Conservation (phyloP, 1,284 basidiomycete genomes). For the Ganoderma multipileum region DNA sequence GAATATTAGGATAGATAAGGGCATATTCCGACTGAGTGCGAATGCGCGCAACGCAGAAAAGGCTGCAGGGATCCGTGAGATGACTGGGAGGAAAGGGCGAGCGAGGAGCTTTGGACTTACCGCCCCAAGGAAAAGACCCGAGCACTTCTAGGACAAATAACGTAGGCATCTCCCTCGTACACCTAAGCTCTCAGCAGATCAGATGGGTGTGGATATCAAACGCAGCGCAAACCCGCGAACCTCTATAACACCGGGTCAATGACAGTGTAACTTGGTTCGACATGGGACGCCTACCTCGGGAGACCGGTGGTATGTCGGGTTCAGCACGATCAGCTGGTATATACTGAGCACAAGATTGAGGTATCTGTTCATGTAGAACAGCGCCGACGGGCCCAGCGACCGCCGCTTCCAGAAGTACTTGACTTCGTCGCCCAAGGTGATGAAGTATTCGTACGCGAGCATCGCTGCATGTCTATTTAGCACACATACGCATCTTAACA, state of each 20-base stretch:
- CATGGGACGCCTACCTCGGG: background rate
- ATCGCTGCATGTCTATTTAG: background rate
- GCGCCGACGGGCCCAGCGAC: background rate
- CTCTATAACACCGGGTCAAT: background rate
- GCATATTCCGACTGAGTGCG: background rate
- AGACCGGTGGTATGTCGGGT: background rate
- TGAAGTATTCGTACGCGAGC: constrained; percentile 1
- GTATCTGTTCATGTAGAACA: constrained; percentile 13
- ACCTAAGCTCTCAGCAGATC: background rate
- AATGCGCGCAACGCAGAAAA: constrained; percentile 2
- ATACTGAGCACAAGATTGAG: background rate
- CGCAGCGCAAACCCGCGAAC: background rate
- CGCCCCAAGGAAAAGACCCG: background rate
- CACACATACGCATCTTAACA: background rate
- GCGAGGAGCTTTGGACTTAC: background rate
- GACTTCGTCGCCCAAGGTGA: constrained; percentile 7
- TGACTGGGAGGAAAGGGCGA: background rate
- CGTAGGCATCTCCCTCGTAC: background rate
- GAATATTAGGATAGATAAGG: background rate
- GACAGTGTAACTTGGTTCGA: background rate
- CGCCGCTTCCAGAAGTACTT: constrained; percentile 5
- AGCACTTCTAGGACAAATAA: background rate
- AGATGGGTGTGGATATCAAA: background rate
- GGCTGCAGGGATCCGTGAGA: background rate
- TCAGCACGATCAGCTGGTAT: background rate